A percentile compares a stretch with the other conserved stretches of the same genome.
Conservation (phyloP, 1,139 yeast species). For the Saccharomyces hybrid region DNA sequence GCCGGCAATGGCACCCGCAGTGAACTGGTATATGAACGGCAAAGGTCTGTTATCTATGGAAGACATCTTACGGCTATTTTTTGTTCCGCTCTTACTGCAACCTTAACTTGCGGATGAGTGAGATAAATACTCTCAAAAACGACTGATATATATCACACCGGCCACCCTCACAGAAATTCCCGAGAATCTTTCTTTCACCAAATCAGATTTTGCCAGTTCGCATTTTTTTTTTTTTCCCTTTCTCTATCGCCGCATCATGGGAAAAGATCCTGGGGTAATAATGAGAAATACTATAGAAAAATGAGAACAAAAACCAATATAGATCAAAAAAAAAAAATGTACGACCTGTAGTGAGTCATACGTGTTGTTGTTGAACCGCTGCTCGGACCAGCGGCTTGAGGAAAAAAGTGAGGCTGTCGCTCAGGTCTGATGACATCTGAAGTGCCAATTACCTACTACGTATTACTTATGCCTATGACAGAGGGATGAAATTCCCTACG, state of each 20-base stretch:
- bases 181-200: not conserved
- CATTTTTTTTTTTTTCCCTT: not conserved
- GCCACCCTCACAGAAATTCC: not conserved
- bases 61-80: not conserved
- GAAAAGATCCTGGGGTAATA: not conserved
- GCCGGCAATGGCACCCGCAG: conserved; percentile 96
- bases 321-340: not conserved
- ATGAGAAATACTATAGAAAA: not conserved
- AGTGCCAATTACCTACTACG: not conserved
- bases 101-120: not conserved
- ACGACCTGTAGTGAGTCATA: too few relatives aligned
- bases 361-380: not conserved
- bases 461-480: conserved; percentile 24
- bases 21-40: conserved; percentile 57
- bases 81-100: not conserved
- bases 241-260: not conserved
- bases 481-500: conserved; percentile 92
- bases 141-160: not conserved
- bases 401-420: not conserved
- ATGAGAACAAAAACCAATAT: not conserved
- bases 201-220: not conserved
- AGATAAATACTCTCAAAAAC: not conserved
- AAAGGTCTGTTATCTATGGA: conserved; percentile 1
- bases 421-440: not conserved
- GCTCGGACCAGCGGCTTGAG: not conserved